Evolutionary conservation across 1,284 basidiomycete species (phyloP), one percentile per base, ranked within the genome.

Genomic region (Marasmius sp.): DNA sequence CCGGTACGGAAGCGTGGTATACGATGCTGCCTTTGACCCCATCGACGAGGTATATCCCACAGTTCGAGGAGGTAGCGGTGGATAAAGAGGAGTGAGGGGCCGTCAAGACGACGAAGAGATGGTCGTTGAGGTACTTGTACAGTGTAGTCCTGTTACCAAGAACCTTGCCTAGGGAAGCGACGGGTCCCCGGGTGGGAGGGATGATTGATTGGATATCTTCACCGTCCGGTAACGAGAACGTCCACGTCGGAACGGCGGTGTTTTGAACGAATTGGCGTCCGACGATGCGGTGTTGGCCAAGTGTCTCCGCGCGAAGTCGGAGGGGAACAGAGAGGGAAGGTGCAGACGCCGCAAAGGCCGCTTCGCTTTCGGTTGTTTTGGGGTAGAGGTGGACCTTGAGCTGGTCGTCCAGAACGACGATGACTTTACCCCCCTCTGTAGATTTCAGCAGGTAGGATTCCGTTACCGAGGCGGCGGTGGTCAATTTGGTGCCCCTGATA

Each of bases 91-190:
- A 64, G 7, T 73, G 70, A 5, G 79, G 75, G 5, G 81, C 74
- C 14, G 90, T 92, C 7, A 89, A 77, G 34, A 94, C 79, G 3
- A 89, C 85, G 49, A 90, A 80, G 16, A 94, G 70, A 67, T 94
- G 87, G 6, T 92, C 91, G 72, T 97, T 97, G 65, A 98, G 83
- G 72, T 97, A 97, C 79, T 98, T 98, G 83, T 97, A 97, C 59
- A 98, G 74, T 45, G 95, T 95, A 34, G 86, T 87, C 61, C 96
- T 87, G 74, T 97, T 90, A 6, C 93, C 94, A 1, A 94, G 79
- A 3, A 97, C 94, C 68, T 89, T 89, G 9, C 95, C 95, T 18
- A 90, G 77, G 4, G 89, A 92, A 0, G 95, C 94, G 33, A 94
- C 79, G 3, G 85, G 81, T 18, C 82, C 85, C 20, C 74, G 68